phyloP scores from a whole-genome alignment of 2,329 filamentous ascomycete species.

The Alternaria sp. region DNA sequence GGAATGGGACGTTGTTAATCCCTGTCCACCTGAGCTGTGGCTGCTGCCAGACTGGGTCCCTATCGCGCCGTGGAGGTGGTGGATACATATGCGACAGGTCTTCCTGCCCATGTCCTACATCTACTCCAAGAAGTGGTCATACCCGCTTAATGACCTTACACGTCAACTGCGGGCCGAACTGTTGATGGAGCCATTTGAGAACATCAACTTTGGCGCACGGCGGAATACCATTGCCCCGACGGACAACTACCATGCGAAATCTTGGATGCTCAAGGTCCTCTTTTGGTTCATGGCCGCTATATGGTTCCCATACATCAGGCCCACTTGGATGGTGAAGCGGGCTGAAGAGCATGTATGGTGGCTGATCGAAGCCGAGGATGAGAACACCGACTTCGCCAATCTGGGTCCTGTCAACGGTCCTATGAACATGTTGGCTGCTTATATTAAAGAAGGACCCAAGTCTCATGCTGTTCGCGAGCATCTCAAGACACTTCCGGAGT shows the following conservation, averaged over 20 bases:
- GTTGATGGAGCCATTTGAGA: conserved; percentile 77
- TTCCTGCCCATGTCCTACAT: conserved; percentile 91
- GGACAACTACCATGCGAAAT: conserved; percentile 95
- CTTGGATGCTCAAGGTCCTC: conserved; percentile 76
- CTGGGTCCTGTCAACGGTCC: conserved; percentile 89
- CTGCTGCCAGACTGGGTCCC: conserved; percentile 89
- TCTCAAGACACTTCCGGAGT: conserved; percentile 81
- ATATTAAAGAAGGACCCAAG: conserved; percentile 81
- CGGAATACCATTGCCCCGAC: conserved; percentile 79
- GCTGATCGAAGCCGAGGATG: conserved; percentile 87
- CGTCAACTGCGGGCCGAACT: conserved; percentile 78
- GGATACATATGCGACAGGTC: conserved; percentile 98
- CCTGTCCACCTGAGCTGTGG: conserved; percentile 93
- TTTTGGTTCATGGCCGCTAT: conserved; percentile 82
- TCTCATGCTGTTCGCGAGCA: conserved; percentile 75
- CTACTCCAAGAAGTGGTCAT: conserved; percentile 82
- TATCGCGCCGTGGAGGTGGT: conserved; percentile 91
- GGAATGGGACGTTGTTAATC: conserved; percentile 92
- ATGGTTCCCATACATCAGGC: conserved; percentile 79
- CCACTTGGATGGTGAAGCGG: conserved; percentile 67
- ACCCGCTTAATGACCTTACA: conserved; percentile 76
- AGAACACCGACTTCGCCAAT: conserved; percentile 86
- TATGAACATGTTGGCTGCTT: conserved; percentile 89
- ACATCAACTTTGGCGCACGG: conserved; percentile 77
- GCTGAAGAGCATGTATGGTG: conserved; percentile 84